Conservation (phyloP, 768 basidiomycete species). For the Leccinum barrowsii region DNA sequence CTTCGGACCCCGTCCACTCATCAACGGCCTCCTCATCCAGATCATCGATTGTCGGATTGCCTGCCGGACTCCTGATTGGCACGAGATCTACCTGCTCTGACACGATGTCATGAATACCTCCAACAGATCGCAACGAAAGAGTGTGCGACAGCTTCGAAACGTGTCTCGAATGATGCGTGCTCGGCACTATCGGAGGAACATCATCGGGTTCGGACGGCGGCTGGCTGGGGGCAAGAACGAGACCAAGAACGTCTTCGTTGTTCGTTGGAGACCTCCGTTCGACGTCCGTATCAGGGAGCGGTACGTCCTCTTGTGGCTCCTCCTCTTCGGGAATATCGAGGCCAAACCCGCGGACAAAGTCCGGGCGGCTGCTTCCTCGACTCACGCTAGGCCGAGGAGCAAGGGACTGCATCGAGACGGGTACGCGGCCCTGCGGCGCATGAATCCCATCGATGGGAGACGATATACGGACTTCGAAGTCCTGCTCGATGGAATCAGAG, state of each 20-base stretch:
- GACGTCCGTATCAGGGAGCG: constrained; percentile 25
- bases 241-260: constrained; percentile 28
- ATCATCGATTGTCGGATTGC: constrained; percentile 34
- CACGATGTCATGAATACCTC: constrained; percentile 42
- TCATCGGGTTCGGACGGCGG: constrained; percentile 37
- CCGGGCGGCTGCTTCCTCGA: constrained; percentile 54
- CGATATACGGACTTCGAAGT: constrained; percentile 19
- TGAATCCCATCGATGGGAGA: constrained; percentile 36
- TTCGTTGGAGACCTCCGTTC: constrained; percentile 40
- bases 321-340: constrained; percentile 76
- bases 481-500: constrained; percentile 42
- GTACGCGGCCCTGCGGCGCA: constrained; percentile 56
- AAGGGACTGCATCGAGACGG: constrained; percentile 42
- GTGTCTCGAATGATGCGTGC: constrained; percentile 63
- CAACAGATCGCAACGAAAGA: constrained; percentile 61
- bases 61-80: constrained; percentile 31
- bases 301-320: constrained; percentile 53
- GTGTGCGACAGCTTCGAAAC: constrained; percentile 65
- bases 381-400: constrained; percentile 38
- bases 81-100: constrained; percentile 27
- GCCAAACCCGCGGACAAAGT: constrained; percentile 79
- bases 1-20: constrained; percentile 86
- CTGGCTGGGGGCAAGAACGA: constrained; percentile 18
- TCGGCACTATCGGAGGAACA: constrained; percentile 46
- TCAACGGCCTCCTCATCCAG: constrained; percentile 42